Evolutionary conservation across 768 basidiomycete species (phyloP).

Genomic region (Guyanaporus albipodus): DNA sequence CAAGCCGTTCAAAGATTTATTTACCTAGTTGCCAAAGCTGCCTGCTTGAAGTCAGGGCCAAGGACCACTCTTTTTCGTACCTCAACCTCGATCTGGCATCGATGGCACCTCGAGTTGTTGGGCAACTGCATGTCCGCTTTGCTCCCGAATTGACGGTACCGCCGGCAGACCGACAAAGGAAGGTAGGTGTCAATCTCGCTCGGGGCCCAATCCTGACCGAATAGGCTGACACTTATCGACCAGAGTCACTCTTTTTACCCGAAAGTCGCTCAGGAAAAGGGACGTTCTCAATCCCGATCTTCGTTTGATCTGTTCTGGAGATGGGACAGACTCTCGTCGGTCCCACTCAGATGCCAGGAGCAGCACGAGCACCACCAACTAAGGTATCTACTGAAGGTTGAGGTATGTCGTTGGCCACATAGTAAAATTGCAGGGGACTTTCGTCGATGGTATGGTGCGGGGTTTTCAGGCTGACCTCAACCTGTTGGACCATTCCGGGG

Average conservation of each 20-base stretch:
- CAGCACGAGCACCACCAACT: background rate
- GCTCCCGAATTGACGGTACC: slow-evolving; percentile 29
- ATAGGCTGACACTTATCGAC: background rate
- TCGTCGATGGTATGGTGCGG: background rate
- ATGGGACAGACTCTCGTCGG: slow-evolving; percentile 27
- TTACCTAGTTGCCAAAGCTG: no score
- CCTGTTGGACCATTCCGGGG: background rate
- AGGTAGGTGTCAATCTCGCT: slow-evolving; percentile 20
- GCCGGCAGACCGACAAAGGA: slow-evolving; percentile 31
- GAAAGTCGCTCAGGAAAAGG: slow-evolving; percentile 39
- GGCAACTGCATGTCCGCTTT: slow-evolving; percentile 31
- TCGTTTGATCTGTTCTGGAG: slow-evolving; percentile 40
- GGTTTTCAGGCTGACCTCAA: background rate
- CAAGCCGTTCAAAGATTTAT: no score
- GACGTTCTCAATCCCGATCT: slow-evolving; percentile 27
- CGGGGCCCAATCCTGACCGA: no score
- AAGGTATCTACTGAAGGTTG: background rate
- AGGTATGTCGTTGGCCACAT: slow-evolving; percentile 6
- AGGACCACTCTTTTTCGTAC: background rate
- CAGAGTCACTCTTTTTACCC: slow-evolving; percentile 36
- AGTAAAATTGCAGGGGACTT: background rate
- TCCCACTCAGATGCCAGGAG: background rate
- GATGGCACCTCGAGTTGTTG: slow-evolving; percentile 16
- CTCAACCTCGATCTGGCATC: slow-evolving; percentile 18
- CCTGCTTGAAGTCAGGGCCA: background rate